Base-by-base conservation (phyloP, 176 grass and related monocot species). In the Lolium multiflorum region DNA sequence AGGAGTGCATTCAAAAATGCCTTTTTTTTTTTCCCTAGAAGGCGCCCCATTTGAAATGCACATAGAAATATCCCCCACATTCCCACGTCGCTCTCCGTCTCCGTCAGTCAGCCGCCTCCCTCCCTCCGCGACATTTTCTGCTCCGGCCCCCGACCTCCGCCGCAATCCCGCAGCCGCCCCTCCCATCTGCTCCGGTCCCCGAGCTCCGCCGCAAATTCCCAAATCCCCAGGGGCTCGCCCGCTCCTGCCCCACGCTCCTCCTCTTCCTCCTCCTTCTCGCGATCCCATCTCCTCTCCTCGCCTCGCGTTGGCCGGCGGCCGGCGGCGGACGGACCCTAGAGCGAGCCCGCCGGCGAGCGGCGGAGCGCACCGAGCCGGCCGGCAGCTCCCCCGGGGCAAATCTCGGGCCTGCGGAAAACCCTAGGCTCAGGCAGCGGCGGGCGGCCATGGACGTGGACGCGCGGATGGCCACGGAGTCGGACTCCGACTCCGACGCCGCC, bases 381-480 rank as follows among this genome's bases (percentile, higher is more conserved):
- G 18, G 1, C 0, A 50, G 59, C 77, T 81, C 26, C 61, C 26
- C 49, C 28, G 63, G 15, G 84, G 41, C 49, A 4, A 66, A 65
- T 75, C 85, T 66, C 51, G 76, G 35, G 79, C 78, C 78, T 70
- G 68, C 22, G 88, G 71, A 54, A 84, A 91, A 86, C 85, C 89
- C 11, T 39, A 62, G 61, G 13, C 3, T 44, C 43, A 8, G 21
- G 71, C 43, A 8, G 21, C 71, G 44, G 48, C 7, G 2, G 38
- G 22, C 31, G 28, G 44, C 37, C 67, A 91, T 91, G 89, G 89
- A 88, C 70, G 87, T 89, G 21, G 91, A 92, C 80, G 66, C 84
- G 69, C 69, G 84, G 21, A 87, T 92, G 91, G 81, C 87, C 44
- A 84, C 84, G 76, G 91, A 92, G 81, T 83, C 67, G 17, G 87